Evolutionary conservation across 805 yeast genomes (phyloP).

Genomic region (Barnettozyma siamensis): DNA sequence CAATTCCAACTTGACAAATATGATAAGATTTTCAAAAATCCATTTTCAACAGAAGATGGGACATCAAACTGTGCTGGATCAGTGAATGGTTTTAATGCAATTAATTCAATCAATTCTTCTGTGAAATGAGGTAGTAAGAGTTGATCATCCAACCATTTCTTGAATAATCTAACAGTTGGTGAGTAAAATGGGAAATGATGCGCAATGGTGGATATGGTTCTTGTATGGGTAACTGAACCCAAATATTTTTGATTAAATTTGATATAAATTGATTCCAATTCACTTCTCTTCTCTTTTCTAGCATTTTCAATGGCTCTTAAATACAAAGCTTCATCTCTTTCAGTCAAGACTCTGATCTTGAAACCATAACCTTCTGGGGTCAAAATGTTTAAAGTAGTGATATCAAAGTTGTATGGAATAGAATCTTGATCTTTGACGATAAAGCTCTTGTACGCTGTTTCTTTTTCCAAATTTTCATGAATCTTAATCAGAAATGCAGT

Average conservation of each 20-base stretch:
- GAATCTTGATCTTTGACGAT: conserved; percentile 59
- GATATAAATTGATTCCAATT: conserved; percentile 55
- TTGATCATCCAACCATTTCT: conserved; percentile 87
- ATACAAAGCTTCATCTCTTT: conserved; percentile 74
- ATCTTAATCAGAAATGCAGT: conserved; percentile 82
- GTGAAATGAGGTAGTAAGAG: conserved; percentile 61
- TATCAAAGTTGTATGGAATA: conserved; percentile 58
- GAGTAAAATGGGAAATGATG: conserved; percentile 69
- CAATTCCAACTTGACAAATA: conserved; percentile 88
- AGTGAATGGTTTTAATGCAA: conserved; percentile 79
- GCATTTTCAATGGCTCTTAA: conserved; percentile 65
- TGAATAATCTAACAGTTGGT: conserved; percentile 77
- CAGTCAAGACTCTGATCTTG: conserved; percentile 68
- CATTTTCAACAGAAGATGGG: conserved; percentile 76
- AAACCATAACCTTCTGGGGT: conserved; percentile 92
- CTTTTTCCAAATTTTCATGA: conserved; percentile 39
- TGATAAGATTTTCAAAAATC: conserved; percentile 67
- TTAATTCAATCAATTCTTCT: conserved; percentile 76
- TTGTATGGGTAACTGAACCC: conserved; percentile 72
- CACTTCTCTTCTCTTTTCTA: conserved; percentile 51
- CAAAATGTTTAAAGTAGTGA: conserved; percentile 55
- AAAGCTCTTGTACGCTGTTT: conserved; percentile 50
- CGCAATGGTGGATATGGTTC: conserved; percentile 66
- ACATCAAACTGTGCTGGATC: conserved; percentile 80
- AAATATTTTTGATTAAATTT: conserved; percentile 59